Conservation (phyloP, 306 rosid genomes). For the Gastrolobium villosum region DNA sequence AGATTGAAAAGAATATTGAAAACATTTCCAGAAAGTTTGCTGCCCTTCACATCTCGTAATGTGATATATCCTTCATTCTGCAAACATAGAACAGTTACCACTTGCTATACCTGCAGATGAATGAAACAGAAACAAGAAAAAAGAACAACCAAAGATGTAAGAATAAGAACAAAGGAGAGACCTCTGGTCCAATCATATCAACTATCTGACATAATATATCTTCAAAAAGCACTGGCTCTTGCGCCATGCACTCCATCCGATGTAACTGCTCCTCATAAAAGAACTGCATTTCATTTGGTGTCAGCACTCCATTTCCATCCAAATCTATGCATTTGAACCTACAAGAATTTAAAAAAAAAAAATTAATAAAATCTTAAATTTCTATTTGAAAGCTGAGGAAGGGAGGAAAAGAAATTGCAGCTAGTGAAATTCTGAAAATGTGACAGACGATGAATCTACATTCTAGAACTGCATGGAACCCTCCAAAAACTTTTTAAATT, state of each 20-base stretch:
- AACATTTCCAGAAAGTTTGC: conserved; percentile 96
- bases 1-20: conserved; percentile 98
- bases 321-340: conserved; percentile 99
- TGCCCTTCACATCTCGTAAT: conserved; percentile 84
- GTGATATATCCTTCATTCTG: conserved; percentile 85
- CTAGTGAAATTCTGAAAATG: background rate
- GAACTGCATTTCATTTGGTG: conserved; percentile 92
- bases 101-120: conserved; percentile 20
- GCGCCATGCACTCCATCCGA: conserved; percentile 99
- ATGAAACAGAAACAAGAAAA: conserved; percentile 37
- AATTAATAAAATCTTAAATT: background rate
- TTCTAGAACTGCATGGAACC: conserved; percentile 7
- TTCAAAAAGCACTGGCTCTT: conserved; percentile 98
- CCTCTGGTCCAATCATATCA: conserved; percentile 99
- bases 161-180: conserved; percentile 56
- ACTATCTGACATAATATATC: conserved; percentile 97
- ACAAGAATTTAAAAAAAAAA: conserved; percentile 5
- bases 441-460: conserved; percentile 3
- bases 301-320: conserved; percentile 96
- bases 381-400: conserved; percentile 13
- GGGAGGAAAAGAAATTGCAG: background rate
- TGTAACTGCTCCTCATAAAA: conserved; percentile 99
- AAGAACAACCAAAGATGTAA: background rate
- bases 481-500: background rate
- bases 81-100: conserved; percentile 49